These are phyloP conservation scores for Purshia tridentata DNA, from an alignment of 306 rosid genomes.

Conservation along the genomic window DNA sequence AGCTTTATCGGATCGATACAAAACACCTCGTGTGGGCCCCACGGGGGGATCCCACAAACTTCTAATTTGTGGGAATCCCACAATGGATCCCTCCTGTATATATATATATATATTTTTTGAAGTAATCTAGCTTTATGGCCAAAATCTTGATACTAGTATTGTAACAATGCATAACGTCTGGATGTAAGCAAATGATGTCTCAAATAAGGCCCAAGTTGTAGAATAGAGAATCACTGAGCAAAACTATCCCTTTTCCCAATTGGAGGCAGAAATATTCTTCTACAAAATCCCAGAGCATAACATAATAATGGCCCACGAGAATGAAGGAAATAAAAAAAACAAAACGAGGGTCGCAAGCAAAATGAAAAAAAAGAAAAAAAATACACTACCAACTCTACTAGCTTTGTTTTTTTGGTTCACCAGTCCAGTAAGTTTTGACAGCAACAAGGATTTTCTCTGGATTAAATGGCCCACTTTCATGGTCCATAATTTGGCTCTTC, in stretches of 20 bases:
- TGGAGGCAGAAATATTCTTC: background rate
- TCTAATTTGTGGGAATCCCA: no score
- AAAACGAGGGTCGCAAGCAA: background rate
- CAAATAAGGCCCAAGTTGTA: background rate
- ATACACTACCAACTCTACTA: constrained; percentile 22
- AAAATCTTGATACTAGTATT: background rate
- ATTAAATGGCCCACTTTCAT: constrained; percentile 87
- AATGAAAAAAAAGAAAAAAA: background rate
- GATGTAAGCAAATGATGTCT: background rate
- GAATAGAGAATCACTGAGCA: background rate
- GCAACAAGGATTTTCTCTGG: constrained; percentile 95
- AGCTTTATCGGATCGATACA: no score
- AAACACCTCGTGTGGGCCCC: no score
- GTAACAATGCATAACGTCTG: background rate
- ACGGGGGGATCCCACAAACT: no score
- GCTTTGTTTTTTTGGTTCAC: constrained; percentile 35
- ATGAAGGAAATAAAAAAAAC: background rate
- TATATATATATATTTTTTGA: background rate
- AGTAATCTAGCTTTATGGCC: background rate
- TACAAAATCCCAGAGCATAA: constrained; percentile 12
- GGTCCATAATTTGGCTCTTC: constrained; percentile 83
- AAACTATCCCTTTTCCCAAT: constrained; percentile 6
- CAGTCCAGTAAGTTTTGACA: constrained; percentile 80
- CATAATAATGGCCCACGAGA: background rate
- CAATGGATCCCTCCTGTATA: no score